Percentiles rank a stretch among this genome's conserved stretches.
Evolutionary conservation across 2,329 filamentous ascomycete species (phyloP).

Genomic region (Hymenoscyphus fraxineus): DNA sequence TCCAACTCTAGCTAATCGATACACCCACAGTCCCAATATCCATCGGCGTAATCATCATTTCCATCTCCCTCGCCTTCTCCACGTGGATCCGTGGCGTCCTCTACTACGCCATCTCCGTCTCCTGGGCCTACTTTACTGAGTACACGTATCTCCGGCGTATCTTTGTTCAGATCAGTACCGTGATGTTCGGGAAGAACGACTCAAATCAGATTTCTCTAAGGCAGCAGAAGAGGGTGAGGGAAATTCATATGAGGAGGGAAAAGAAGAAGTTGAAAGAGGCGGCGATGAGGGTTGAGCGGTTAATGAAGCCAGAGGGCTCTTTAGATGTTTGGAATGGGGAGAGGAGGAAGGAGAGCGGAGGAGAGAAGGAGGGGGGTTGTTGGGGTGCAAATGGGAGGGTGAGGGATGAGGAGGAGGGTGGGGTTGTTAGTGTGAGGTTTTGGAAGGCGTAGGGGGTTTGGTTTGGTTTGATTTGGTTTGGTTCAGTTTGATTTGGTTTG

Average conservation of each 20-base stretch:
- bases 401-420: not conserved
- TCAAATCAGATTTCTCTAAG: not conserved
- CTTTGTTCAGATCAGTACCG: not conserved
- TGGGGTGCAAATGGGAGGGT: not conserved
- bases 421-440: not conserved
- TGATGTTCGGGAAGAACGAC: not conserved
- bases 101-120: slow-evolving; percentile 1
- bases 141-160: slow-evolving; percentile 6
- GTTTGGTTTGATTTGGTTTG: too few species aligned
- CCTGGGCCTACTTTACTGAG: slow-evolving; percentile 8
- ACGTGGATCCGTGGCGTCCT: slow-evolving; percentile 14
- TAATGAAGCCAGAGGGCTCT: not conserved
- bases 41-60: slow-evolving; percentile 10
- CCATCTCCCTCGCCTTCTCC: slow-evolving; percentile 16
- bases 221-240: not conserved
- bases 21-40: slow-evolving; percentile 14
- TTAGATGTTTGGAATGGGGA: not conserved
- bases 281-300: not conserved
- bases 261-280: not conserved
- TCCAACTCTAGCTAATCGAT: not conserved
- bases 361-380: not conserved
- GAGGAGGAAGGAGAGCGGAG: not conserved
- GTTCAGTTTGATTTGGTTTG: too few species aligned
- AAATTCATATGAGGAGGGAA: not conserved
- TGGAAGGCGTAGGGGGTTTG: not conserved